Percentiles rank a stretch among this genome's conserved stretches.
Conservation (phyloP, 306 rosid species). For the barrel medic (Medicago truncatula) region MtrunA17r5.0-ANR NC_053047.1:7170001-7170500, state of each 20-base stretch:
- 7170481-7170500: slow-evolving; percentile 55
- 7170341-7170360: background rate
- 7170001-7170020: too few species aligned
- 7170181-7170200: slow-evolving; percentile 88
- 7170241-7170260: slow-evolving; percentile 87
- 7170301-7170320: background rate
- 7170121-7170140: slow-evolving; percentile 88
- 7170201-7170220: slow-evolving; percentile 89
- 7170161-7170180: slow-evolving; percentile 92
- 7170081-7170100: slow-evolving; percentile 40
- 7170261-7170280: slow-evolving; percentile 96
- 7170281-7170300: slow-evolving; percentile 74
- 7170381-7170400: slow-evolving; percentile 42
- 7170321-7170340: background rate
- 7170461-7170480: background rate
- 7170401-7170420: slow-evolving; percentile 57
- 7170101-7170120: slow-evolving; percentile 84
- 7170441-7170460: slow-evolving; percentile 55
- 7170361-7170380: background rate
- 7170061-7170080: background rate
- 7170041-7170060: background rate
- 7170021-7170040: too few species aligned
- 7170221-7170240: slow-evolving; percentile 87
- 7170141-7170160: slow-evolving; percentile 99
- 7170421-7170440: slow-evolving; percentile 49